These are phyloP conservation scores for Blastobotrys illinoisensis DNA, from an alignment of 1,139 yeast species.

Conservation along the genomic window DNA sequence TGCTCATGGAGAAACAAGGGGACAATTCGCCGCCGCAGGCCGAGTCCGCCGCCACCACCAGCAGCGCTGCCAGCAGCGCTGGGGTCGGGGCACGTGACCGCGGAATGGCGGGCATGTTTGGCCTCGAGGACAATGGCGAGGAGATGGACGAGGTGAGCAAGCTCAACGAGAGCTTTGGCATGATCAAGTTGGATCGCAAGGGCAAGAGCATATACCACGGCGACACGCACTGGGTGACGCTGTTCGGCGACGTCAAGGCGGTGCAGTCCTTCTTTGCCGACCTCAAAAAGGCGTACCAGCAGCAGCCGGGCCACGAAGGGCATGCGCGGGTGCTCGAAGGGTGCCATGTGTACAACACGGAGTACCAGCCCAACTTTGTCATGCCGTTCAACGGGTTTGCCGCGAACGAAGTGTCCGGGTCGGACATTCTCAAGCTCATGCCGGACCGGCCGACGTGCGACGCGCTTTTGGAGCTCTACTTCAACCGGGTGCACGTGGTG, in stretches of 20 bases:
- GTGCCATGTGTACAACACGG: background rate
- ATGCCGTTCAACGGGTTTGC: background rate
- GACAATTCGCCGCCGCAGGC: background rate
- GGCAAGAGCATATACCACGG: conserved; percentile 35
- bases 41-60: conserved; percentile 11
- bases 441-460: conserved; percentile 28
- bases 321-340: background rate
- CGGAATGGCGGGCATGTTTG: background rate
- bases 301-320: background rate
- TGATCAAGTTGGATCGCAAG: conserved; percentile 32
- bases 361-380: background rate
- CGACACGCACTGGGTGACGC: conserved; percentile 34
- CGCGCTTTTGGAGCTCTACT: conserved; percentile 27
- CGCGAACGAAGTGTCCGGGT: conserved; percentile 7
- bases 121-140: conserved; percentile 3
- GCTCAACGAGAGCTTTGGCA: conserved; percentile 32
- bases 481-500: conserved; percentile 26
- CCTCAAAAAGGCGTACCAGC: conserved; percentile 2
- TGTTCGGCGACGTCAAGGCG: conserved; percentile 30
- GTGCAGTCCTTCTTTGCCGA: conserved; percentile 26
- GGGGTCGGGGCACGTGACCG: background rate
- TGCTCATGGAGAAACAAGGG: conserved; percentile 14
- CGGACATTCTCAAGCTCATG: conserved; percentile 25
- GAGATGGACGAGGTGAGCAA: conserved; percentile 21
- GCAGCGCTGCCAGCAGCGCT: background rate